phyloP scores from a whole-genome alignment of 352 stramenopile genomes.

The Thraustochytrium striatum region DNA sequence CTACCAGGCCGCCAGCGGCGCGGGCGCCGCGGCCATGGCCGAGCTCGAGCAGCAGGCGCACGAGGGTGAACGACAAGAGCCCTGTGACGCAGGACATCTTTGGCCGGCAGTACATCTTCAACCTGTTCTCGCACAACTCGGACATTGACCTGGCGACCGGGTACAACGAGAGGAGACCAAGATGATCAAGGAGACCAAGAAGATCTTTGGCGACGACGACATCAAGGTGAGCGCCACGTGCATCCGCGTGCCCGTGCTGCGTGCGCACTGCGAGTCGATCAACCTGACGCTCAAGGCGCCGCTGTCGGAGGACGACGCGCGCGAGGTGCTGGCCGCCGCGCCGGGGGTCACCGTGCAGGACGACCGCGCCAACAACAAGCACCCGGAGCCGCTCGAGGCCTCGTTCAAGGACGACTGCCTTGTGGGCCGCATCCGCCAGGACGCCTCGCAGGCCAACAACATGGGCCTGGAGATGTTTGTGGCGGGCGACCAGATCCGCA shows the following conservation, averaged over 20 bases:
- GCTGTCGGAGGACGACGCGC: slow-evolving; percentile 38
- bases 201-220: slow-evolving; percentile 55
- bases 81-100: slow-evolving; percentile 51
- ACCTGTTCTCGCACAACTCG: slow-evolving; percentile 56
- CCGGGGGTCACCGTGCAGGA: slow-evolving; percentile 52
- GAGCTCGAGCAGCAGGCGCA: slow-evolving; percentile 53
- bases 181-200: slow-evolving; percentile 57
- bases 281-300: slow-evolving; percentile 52
- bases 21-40: slow-evolving; percentile 51
- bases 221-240: slow-evolving; percentile 52
- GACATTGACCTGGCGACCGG: slow-evolving; percentile 49
- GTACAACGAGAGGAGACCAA: slow-evolving; percentile 56
- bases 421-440: slow-evolving; percentile 51
- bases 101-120: slow-evolving; percentile 54
- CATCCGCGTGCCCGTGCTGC: slow-evolving; percentile 53
- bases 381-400: slow-evolving; percentile 52
- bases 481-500: slow-evolving; percentile 59
- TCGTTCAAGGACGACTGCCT: slow-evolving; percentile 53
- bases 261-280: slow-evolving; percentile 53
- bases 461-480: slow-evolving; percentile 55
- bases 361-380: slow-evolving; percentile 49
- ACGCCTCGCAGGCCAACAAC: slow-evolving; percentile 45
- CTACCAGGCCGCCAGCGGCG: slow-evolving; percentile 52
- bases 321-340: slow-evolving; percentile 49
- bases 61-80: slow-evolving; percentile 33